Evolutionary conservation across 495 filamentous ascomycete genomes (phyloP).

Genomic region (Cryomyces minteri): DNA sequence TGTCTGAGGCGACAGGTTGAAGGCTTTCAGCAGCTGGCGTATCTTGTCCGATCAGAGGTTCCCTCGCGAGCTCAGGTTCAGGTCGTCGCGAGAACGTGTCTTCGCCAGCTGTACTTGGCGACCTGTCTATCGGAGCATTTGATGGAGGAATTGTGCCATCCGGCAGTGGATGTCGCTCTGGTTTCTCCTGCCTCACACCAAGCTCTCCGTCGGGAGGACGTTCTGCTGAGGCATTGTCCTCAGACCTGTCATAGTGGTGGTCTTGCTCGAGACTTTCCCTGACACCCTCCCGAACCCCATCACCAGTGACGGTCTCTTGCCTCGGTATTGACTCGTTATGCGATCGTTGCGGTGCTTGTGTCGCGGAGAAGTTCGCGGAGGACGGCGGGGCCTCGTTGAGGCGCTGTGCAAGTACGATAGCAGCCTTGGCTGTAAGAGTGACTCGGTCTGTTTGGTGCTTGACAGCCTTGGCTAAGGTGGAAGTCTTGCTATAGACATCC

Average conservation of each 20-base stretch:
- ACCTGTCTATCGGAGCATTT: constrained; percentile 1
- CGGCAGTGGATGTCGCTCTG: constrained; percentile 20
- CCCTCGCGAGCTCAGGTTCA: constrained; percentile 10
- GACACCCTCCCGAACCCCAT: background rate
- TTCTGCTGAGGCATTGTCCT: constrained; percentile 13
- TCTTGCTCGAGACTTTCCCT: constrained; percentile 25
- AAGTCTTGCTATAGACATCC: constrained; percentile 59
- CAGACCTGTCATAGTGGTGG: constrained; percentile 23
- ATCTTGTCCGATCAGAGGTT: constrained; percentile 6
- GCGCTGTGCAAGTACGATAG: constrained; percentile 35
- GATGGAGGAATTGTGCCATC: constrained; percentile 26
- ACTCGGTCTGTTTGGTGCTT: constrained; percentile 44
- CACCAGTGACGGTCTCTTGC: constrained; percentile 6
- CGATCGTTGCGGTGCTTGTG: constrained; percentile 4
- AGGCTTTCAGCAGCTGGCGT: constrained; percentile 4
- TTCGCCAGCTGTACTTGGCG: constrained; percentile 2
- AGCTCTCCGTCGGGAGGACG: constrained; percentile 15
- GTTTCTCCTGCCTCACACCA: constrained; percentile 24
- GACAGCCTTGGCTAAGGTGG: constrained; percentile 50
- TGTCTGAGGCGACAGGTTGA: constrained; percentile 13
- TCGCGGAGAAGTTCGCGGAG: constrained; percentile 8
- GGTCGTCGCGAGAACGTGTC: constrained; percentile 8
- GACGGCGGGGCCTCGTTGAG: constrained; percentile 29
- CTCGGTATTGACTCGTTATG: constrained; percentile 10
- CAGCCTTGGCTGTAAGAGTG: constrained; percentile 44